Conservation (phyloP, 164 flowering plant genomes). For the Chloranthus sessilifolius region DNA sequence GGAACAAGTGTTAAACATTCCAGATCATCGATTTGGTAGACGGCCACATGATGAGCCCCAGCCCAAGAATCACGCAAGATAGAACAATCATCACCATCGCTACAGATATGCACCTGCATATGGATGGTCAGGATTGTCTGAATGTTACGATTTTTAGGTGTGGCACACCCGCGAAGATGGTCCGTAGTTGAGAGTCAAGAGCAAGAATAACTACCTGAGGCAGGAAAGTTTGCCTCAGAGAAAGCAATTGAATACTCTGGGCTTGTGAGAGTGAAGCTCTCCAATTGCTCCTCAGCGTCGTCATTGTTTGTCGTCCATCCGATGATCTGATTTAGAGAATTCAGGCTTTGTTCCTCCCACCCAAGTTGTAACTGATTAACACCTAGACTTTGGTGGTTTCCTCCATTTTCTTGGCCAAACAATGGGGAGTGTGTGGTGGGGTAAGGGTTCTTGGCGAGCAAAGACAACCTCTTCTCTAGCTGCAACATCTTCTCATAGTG, state of each 20-base stretch:
- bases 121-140: too few relatives aligned
- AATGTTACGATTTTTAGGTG: too few relatives aligned
- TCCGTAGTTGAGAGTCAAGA: too few relatives aligned
- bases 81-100: too few relatives aligned
- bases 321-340: conserved; percentile 2
- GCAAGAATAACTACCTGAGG: conserved; percentile 15
- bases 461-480: conserved; percentile 10
- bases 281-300: too few relatives aligned
- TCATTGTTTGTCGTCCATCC: neutral
- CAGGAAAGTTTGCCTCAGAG: neutral
- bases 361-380: too few relatives aligned
- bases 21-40: too few relatives aligned
- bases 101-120: too few relatives aligned
- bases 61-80: too few relatives aligned
- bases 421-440: conserved; percentile 14
- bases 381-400: conserved; percentile 4
- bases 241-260: conserved; percentile 6
- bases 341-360: conserved; percentile 8
- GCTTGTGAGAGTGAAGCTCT: conserved; percentile 15
- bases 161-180: too few relatives aligned
- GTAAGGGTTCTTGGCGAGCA: conserved; percentile 16
- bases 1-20: too few relatives aligned
- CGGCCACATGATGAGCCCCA: too few relatives aligned
- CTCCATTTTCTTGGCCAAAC: conserved; percentile 9
- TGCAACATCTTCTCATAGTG: conserved; percentile 23